Base-by-base conservation (phyloP, 1,284 basidiomycete genomes). In the Moniliella sp. region DNA sequence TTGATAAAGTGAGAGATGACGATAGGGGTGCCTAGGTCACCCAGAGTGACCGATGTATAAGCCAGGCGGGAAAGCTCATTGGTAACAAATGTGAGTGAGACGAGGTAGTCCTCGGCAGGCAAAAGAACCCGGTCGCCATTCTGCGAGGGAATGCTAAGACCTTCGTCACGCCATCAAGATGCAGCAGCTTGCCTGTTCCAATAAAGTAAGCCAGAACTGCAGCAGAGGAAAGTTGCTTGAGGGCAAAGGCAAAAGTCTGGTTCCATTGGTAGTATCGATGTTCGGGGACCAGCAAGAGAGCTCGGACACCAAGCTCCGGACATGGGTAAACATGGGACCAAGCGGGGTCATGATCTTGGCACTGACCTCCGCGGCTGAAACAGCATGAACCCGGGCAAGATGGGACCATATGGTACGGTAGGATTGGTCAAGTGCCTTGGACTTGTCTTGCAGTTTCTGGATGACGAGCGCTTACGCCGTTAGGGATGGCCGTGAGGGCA, bases 31-130 rank as follows among this genome's bases (percentile, higher is more conserved):
- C 35, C 21, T 26, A 45, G 56, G 34, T 58, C 50, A 21, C 42
- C 40, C 1, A 47, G 27, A 0, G 48, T 52, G 12, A 52, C 47
- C 18, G 32, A 32, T 33, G 38, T 42, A 14, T 39, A 28, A 7
- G 40, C 37, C 10, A 42, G 35, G 13, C 39, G 26, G 5, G 39
- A 36, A 15, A 58, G 39, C 17, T 58, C 51, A 36, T 57, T 55
- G 35, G 50, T 40, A 16, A 48, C 28, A 28, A 37, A 41, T 27
- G 56, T 47, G 9, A 53, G 21, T 3, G 38, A 39, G 17, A 56
- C 53, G 8, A 58, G 39, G 30, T 57, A 58, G 25, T 55, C 53
- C 26, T 58, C 53, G 0, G 50, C 49, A 0, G 44, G 26, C 1
- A 58, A 34, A 7, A 39, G 26, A 25, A 57, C 18, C 8, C 35